Evolutionary conservation across 2,329 filamentous ascomycete species (phyloP).

Genomic region (Basipetospora chlamydospora): DNA sequence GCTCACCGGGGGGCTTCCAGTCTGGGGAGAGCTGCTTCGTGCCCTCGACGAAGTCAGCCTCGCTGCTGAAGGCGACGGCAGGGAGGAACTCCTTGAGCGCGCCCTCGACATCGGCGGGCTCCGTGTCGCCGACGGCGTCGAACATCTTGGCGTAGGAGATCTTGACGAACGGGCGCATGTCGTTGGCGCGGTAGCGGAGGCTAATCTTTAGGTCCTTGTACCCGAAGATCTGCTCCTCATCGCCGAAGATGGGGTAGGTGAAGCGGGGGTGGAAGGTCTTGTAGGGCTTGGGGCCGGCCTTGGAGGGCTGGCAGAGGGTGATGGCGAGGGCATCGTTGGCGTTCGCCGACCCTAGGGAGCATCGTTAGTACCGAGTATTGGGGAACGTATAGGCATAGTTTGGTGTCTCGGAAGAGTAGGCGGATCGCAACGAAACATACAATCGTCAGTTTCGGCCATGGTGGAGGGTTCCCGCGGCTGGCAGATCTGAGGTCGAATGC

Average conservation of each 20-base stretch:
- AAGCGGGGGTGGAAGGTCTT: slow-evolving; percentile 69
- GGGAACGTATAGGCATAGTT: background rate
- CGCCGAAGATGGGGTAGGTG: slow-evolving; percentile 84
- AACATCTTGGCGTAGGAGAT: slow-evolving; percentile 61
- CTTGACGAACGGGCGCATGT: slow-evolving; percentile 65
- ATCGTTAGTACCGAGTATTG: background rate
- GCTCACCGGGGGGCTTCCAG: slow-evolving; percentile 62
- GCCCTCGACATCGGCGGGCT: slow-evolving; percentile 53
- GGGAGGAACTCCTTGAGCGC: slow-evolving; percentile 54
- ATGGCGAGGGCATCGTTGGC: slow-evolving; percentile 50
- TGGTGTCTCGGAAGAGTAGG: background rate
- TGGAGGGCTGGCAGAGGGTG: slow-evolving; percentile 38
- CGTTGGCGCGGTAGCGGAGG: slow-evolving; percentile 50
- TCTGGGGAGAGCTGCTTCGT: slow-evolving; percentile 28
- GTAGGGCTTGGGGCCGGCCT: slow-evolving; percentile 36
- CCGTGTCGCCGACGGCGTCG: slow-evolving; percentile 49
- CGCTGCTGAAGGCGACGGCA: slow-evolving; percentile 54
- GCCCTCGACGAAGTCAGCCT: slow-evolving; percentile 45
- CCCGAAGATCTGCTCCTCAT: slow-evolving; percentile 84
- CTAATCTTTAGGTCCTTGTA: slow-evolving; percentile 70
- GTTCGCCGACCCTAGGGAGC: slow-evolving; percentile 38
- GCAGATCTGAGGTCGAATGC: background rate
- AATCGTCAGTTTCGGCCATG: slow-evolving; percentile 4
- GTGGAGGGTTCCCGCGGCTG: background rate
- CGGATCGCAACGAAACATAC: background rate